Conservation (phyloP, 2,329 filamentous ascomycete genomes). For the Beauveria brongniartii region DNA sequence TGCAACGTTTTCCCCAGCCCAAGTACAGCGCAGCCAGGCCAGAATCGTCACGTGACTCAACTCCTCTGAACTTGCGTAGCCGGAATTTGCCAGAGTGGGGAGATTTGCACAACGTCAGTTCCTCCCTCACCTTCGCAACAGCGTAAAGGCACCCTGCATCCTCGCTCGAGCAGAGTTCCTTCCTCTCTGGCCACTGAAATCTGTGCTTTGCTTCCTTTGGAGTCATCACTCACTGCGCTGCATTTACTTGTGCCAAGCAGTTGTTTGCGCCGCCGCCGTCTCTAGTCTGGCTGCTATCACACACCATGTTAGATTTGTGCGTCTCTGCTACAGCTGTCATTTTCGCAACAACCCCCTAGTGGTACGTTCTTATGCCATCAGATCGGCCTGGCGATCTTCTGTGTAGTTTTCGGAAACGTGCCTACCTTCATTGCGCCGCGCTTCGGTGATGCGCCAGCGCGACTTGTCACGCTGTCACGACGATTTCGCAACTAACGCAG, state of each 20-base stretch:
- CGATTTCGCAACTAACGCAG: not conserved
- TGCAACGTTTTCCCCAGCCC: no score
- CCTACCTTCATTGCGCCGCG: not conserved
- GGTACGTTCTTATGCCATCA: slow-evolving; percentile 23
- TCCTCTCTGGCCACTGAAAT: not conserved
- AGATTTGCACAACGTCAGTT: slow-evolving; percentile 4
- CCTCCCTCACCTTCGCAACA: slow-evolving; percentile 9
- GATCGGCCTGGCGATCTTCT: no score
- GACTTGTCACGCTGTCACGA: not conserved
- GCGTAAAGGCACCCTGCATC: not conserved
- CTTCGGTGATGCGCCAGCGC: not conserved
- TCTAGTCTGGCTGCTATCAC: slow-evolving; percentile 16
- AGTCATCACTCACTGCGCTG: not conserved
- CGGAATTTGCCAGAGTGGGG: slow-evolving; percentile 9
- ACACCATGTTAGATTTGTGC: slow-evolving; percentile 36
- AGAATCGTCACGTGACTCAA: not conserved
- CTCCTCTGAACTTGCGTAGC: not conserved
- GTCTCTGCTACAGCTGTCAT: slow-evolving; percentile 22
- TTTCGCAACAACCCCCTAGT: slow-evolving; percentile 30
- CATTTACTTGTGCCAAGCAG: not conserved
- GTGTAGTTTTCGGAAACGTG: not conserved
- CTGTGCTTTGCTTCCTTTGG: not conserved
- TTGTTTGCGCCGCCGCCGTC: slow-evolving; percentile 2
- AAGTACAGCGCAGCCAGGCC: no score
- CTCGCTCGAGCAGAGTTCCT: not conserved